These are phyloP conservation scores for Furcasterigmium furcatum DNA, from an alignment of 2,329 filamentous ascomycete species.

Conservation along the genomic window DNA sequence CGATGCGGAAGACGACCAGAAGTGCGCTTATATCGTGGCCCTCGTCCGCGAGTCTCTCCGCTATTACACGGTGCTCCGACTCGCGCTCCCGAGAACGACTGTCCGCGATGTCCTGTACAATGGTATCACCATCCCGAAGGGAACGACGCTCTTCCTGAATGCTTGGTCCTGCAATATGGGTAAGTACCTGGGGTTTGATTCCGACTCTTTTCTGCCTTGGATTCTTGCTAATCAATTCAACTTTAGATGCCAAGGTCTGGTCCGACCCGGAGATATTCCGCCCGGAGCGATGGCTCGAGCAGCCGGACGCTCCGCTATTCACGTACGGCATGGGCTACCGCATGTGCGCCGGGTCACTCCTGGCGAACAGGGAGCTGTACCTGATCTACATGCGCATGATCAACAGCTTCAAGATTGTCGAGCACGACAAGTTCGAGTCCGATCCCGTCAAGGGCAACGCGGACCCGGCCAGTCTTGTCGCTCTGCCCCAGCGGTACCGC, in stretches of 20 bases:
- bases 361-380: slow-evolving; percentile 65
- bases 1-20: slow-evolving; percentile 59
- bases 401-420: slow-evolving; percentile 57
- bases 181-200: slow-evolving; percentile 23
- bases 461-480: slow-evolving; percentile 60
- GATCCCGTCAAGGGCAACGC: slow-evolving; percentile 57
- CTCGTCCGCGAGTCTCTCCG: slow-evolving; percentile 60
- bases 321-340: slow-evolving; percentile 65
- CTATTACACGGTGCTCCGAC: slow-evolving; percentile 60
- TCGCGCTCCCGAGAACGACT: slow-evolving; percentile 59
- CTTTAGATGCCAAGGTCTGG: slow-evolving; percentile 50
- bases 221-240: neutral
- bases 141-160: slow-evolving; percentile 63
- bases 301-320: slow-evolving; percentile 61
- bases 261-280: slow-evolving; percentile 44
- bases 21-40: slow-evolving; percentile 60
- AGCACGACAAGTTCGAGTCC: slow-evolving; percentile 50
- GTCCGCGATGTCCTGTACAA: slow-evolving; percentile 58
- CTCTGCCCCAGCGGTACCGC: slow-evolving; percentile 55
- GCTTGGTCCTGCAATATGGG: slow-evolving; percentile 69
- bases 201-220: too few species aligned
- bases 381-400: slow-evolving; percentile 60
- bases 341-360: slow-evolving; percentile 62
- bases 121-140: slow-evolving; percentile 55
- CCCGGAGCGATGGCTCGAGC: slow-evolving; percentile 57